Conservation (phyloP, 1,139 yeast species). For the Tardiomyces depauwii region DNA sequence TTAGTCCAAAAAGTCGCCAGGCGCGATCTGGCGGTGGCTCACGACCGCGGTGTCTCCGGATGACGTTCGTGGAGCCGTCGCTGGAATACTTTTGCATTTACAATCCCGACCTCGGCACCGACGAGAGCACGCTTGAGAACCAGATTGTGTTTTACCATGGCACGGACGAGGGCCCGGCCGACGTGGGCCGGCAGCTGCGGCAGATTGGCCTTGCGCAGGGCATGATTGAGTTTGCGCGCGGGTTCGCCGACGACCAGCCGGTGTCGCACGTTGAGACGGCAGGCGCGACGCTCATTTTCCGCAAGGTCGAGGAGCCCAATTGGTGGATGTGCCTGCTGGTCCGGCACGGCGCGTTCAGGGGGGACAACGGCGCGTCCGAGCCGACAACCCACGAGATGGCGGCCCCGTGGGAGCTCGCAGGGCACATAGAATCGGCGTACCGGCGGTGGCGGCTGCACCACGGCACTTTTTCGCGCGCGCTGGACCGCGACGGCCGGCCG, state of each 20-base stretch:
- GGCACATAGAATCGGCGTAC: slow-evolving; percentile 17
- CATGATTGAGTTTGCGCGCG: slow-evolving; percentile 18
- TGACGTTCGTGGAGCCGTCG: too few relatives aligned
- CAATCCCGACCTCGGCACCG: slow-evolving; percentile 20
- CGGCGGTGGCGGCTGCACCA: slow-evolving; percentile 19
- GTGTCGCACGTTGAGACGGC: slow-evolving; percentile 18
- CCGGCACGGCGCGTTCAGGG: not conserved
- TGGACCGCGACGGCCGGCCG: slow-evolving; percentile 8
- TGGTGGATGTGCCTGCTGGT: slow-evolving; percentile 15
- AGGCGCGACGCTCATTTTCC: slow-evolving; percentile 15
- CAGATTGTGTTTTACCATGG: slow-evolving; percentile 18
- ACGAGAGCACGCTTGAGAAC: slow-evolving; percentile 15
- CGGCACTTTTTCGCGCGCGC: slow-evolving; percentile 11
- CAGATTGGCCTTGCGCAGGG: slow-evolving; percentile 24
- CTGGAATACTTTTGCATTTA: slow-evolving; percentile 18
- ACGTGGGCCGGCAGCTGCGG: slow-evolving; percentile 12
- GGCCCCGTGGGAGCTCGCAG: slow-evolving; percentile 13
- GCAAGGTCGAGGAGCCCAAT: slow-evolving; percentile 15
- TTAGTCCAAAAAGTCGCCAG: too few relatives aligned
- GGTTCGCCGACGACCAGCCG: slow-evolving; percentile 16
- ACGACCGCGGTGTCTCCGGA: too few relatives aligned
- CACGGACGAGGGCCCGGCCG: slow-evolving; percentile 9
- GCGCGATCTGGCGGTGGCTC: too few relatives aligned
- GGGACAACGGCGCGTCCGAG: not conserved
- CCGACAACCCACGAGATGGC: slow-evolving; percentile 9